These are phyloP conservation scores for Mycena alexandri DNA, from an alignment of 768 basidiomycete genomes.

Conservation along the genomic window DNA sequence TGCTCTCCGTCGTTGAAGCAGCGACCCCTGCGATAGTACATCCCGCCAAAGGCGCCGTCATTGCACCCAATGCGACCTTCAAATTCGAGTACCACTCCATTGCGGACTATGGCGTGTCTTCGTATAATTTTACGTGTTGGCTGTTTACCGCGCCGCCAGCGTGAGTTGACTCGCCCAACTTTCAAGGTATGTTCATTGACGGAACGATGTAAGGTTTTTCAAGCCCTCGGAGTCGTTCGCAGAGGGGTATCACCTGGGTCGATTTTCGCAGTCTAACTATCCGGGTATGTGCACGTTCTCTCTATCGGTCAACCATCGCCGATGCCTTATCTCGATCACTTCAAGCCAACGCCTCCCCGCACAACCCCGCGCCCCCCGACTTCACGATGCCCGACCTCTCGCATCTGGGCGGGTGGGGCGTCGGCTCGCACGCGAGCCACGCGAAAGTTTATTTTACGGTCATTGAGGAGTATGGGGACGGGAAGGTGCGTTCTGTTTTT, in stretches of 20 bases:
- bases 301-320: not conserved
- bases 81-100: constrained; percentile 48
- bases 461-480: constrained; percentile 51
- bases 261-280: constrained; percentile 51
- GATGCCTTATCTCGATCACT: not conserved
- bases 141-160: constrained; percentile 45
- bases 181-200: not conserved
- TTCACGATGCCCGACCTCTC: constrained; percentile 55
- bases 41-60: constrained; percentile 47
- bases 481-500: constrained; percentile 33
- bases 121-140: constrained; percentile 51
- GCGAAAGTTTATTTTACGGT: constrained; percentile 47
- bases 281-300: constrained; percentile 43
- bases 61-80: constrained; percentile 49
- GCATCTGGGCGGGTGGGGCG: constrained; percentile 47
- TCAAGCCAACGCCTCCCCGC: constrained; percentile 49
- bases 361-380: constrained; percentile 48
- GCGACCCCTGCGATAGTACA: constrained; percentile 40
- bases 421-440: constrained; percentile 43
- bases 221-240: constrained; percentile 42
- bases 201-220: constrained; percentile 13
- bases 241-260: constrained; percentile 51
- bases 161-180: constrained; percentile 2
- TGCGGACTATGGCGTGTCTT: constrained; percentile 52
- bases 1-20: constrained; percentile 5